Conservation (phyloP, 1,139 yeast species). For the Pneumocystis carinii region DNA sequence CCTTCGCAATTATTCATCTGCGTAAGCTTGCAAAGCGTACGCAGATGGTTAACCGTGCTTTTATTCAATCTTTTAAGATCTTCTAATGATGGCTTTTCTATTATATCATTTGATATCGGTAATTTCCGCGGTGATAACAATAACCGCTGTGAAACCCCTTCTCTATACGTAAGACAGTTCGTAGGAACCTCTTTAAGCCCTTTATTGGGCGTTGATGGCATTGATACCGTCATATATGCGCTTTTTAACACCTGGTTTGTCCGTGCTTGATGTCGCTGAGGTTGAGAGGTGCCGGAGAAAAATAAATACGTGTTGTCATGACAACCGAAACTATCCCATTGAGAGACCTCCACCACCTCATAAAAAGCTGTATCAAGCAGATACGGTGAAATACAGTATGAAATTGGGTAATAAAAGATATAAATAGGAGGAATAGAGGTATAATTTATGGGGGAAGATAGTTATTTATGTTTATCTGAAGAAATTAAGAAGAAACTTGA, state of each 20-base stretch:
- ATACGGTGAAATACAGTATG: not conserved
- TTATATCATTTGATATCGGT: not conserved
- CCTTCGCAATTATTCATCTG: slow-evolving; percentile 3
- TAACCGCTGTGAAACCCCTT: not conserved
- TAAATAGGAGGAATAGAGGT: not conserved
- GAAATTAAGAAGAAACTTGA: not conserved
- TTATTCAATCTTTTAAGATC: slow-evolving; percentile 8
- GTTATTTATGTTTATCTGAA: not conserved
- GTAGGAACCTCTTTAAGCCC: not conserved
- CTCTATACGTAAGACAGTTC: not conserved
- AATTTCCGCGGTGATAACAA: not conserved
- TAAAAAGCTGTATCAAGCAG: no score
- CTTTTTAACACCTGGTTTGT: not conserved
- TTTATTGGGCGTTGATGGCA: not conserved
- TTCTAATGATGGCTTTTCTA: not conserved
- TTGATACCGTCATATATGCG: not conserved
- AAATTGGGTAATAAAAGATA: not conserved
- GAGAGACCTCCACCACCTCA: no score
- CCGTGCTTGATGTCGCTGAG: no score
- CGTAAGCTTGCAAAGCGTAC: slow-evolving; percentile 10
- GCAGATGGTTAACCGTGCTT: slow-evolving; percentile 13
- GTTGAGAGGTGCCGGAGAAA: not conserved
- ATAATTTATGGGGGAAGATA: not conserved
- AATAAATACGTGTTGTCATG: not conserved
- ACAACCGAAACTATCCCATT: not conserved